Conservation (phyloP, 2,329 filamentous ascomycete genomes). For the Colletotrichum sp. region DNA sequence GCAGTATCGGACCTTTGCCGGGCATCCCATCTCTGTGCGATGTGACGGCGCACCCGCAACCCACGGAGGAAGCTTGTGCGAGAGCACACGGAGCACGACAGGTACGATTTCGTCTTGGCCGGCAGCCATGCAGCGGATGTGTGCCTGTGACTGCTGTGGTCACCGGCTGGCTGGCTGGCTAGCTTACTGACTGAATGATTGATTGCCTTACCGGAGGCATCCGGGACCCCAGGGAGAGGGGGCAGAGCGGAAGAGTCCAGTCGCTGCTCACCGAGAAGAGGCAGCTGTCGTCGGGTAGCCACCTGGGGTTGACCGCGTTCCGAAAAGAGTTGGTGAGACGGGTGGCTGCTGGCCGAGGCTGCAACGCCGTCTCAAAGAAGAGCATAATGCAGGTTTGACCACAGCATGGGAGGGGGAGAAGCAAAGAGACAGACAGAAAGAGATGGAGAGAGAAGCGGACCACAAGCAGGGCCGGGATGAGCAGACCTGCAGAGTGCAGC, state of each 20-base stretch:
- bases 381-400: constrained; percentile 8
- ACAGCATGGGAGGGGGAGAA: not conserved
- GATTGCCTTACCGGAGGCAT: not conserved
- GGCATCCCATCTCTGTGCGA: constrained; percentile 19
- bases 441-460: not conserved
- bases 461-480: not conserved
- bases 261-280: not conserved
- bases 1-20: constrained; percentile 21
- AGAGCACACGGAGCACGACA: constrained; percentile 2
- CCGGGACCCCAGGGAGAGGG: not conserved
- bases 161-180: not conserved
- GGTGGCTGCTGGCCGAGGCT: constrained; percentile 7
- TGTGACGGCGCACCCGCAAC: constrained; percentile 1
- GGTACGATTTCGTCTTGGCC: constrained; percentile 4
- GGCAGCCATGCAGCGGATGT: not conserved
- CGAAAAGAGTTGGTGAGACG: constrained; percentile 5
- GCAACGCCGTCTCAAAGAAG: constrained; percentile 5
- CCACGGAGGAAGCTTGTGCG: not conserved
- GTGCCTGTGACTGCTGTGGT: not conserved
- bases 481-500: not conserved
- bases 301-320: not conserved
- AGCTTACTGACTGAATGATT: not conserved
- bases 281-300: constrained; percentile 13
- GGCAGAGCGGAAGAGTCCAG: not conserved
- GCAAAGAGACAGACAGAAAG: not conserved